A percentile compares a stretch with the other conserved stretches of the same genome.
Conservation (phyloP, 2,329 filamentous ascomycete genomes). For the Rhynchosporium graminicola region DNA sequence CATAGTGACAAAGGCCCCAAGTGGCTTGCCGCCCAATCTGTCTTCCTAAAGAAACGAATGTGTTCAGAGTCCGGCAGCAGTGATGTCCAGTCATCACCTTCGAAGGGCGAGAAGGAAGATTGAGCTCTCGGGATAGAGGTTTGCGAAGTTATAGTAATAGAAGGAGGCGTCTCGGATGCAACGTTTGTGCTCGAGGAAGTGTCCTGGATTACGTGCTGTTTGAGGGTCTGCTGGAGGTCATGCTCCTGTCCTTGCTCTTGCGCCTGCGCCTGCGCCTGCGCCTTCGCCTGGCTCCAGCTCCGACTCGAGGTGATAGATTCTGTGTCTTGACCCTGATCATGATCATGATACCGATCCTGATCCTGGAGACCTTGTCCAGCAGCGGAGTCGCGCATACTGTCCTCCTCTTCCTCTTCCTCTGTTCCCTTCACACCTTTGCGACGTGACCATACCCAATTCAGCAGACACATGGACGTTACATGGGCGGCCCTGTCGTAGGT, state of each 20-base stretch:
- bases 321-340: neutral
- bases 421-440: constrained; percentile 6
- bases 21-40: constrained; percentile 30
- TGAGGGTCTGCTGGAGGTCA: neutral
- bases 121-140: neutral
- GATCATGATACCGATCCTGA: neutral
- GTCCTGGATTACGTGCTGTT: neutral
- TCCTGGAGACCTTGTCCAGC: constrained; percentile 6
- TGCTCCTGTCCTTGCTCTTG: neutral
- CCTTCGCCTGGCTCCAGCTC: neutral
- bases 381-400: constrained; percentile 2
- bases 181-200: constrained; percentile 4
- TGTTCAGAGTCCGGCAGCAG: constrained; percentile 31
- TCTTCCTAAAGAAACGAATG: constrained; percentile 29
- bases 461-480: constrained; percentile 8
- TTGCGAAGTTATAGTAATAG: neutral
- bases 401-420: constrained; percentile 4
- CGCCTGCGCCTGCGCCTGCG: neutral
- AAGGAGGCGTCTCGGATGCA: neutral
- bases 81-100: constrained; percentile 27
- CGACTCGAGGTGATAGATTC: neutral
- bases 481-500: neutral
- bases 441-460: constrained; percentile 12
- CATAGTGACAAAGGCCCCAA: constrained; percentile 32
- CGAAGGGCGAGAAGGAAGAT: constrained; percentile 7